These are phyloP conservation scores for Sphaceloma murrayae DNA, from an alignment of 2,329 filamentous ascomycete species.

Conservation along the genomic window DNA sequence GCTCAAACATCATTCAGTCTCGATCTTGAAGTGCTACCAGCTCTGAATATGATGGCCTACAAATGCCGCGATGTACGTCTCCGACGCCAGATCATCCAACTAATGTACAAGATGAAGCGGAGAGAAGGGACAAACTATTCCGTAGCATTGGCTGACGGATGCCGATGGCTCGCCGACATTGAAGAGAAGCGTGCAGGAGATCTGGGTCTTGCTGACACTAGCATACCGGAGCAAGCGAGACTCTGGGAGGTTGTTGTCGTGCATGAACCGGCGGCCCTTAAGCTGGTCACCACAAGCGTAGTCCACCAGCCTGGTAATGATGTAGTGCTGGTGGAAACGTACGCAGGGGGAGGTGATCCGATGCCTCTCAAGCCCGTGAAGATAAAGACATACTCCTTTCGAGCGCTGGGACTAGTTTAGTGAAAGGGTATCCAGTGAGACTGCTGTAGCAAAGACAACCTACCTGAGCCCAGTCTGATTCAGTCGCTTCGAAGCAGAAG, in stretches of 20 bases:
- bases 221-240: not conserved
- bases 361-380: conserved; percentile 10
- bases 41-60: conserved; percentile 7
- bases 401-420: not conserved
- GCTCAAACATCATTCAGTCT: conserved; percentile 7
- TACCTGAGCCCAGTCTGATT: too few species aligned
- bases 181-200: conserved; percentile 1
- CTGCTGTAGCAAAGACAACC: too few species aligned
- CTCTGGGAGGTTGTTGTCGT: conserved; percentile 1
- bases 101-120: conserved; percentile 13
- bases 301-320: not conserved
- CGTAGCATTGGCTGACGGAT: conserved; percentile 6
- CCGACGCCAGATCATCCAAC: conserved; percentile 1
- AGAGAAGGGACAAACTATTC: conserved; percentile 10
- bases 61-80: not conserved
- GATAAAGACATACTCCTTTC: not conserved
- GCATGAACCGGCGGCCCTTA: not conserved
- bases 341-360: conserved; percentile 7
- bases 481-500: too few species aligned
- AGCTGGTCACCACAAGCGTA: not conserved
- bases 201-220: not conserved
- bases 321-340: not conserved
- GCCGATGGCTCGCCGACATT: conserved; percentile 1
- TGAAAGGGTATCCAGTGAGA: not conserved
- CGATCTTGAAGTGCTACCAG: conserved; percentile 5